Percentiles rank a stretch among this genome's conserved stretches.
Evolutionary conservation across 768 basidiomycete genomes (phyloP).

Genomic region (Butyriboletus loyo): DNA sequence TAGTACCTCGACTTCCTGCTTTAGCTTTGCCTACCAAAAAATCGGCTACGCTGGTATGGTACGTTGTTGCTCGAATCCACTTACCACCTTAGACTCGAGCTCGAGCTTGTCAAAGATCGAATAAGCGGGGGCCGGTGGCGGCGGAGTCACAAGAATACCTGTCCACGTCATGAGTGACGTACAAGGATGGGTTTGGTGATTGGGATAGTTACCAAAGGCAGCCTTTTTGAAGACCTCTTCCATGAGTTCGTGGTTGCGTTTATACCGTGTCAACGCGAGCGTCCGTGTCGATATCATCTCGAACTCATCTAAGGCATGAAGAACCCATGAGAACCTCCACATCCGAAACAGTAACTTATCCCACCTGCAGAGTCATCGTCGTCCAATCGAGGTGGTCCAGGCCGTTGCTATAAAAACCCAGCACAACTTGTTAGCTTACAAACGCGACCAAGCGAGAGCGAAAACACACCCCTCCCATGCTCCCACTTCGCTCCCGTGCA

Average conservation of each 20-base stretch:
- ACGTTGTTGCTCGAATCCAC: slow-evolving; percentile 17
- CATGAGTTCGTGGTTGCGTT: slow-evolving; percentile 82
- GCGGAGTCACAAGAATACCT: slow-evolving; percentile 43
- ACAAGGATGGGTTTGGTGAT: not conserved
- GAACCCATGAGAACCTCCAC: not conserved
- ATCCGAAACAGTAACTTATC: not conserved
- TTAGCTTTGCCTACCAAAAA: slow-evolving; percentile 48
- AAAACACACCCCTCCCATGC: slow-evolving; percentile 39
- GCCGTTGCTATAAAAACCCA: slow-evolving; percentile 24
- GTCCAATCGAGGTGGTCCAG: slow-evolving; percentile 35
- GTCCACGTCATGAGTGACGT: slow-evolving; percentile 14
- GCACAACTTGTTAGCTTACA: not conserved
- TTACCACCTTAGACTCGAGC: slow-evolving; percentile 53
- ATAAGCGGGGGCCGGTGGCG: slow-evolving; percentile 48
- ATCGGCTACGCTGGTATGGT: not conserved
- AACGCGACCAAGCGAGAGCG: not conserved
- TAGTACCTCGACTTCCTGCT: slow-evolving; percentile 56
- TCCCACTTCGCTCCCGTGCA: slow-evolving; percentile 43
- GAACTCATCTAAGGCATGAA: slow-evolving; percentile 47
- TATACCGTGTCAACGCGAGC: slow-evolving; percentile 68
- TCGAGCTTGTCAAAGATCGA: slow-evolving; percentile 59
- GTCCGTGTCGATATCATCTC: slow-evolving; percentile 73
- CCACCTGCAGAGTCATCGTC: slow-evolving; percentile 69
- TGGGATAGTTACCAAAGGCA: slow-evolving; percentile 46
- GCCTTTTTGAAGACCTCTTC: slow-evolving; percentile 76